Evolutionary conservation across 306 rosid genomes (phyloP).

Genomic region (Trichosanthes cucumerina): DNA sequence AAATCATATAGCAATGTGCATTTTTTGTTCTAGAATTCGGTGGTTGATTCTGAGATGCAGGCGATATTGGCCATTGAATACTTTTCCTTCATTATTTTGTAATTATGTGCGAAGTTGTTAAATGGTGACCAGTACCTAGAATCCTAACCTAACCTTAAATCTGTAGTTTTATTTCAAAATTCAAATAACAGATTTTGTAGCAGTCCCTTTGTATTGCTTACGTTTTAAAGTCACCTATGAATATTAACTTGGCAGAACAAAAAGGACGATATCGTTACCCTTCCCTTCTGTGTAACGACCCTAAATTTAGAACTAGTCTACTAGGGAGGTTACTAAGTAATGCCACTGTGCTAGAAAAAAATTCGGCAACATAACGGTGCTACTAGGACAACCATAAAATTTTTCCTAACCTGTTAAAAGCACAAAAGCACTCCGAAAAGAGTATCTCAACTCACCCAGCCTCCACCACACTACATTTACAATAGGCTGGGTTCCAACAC

Average conservation of each 20-base stretch:
- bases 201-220: not conserved
- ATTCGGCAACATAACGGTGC: too few relatives aligned
- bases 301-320: too few relatives aligned
- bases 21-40: not conserved
- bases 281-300: not conserved
- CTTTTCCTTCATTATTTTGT: not conserved
- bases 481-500: too few relatives aligned
- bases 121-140: not conserved
- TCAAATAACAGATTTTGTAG: not conserved
- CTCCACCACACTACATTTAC: too few relatives aligned
- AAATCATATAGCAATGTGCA: not conserved
- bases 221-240: not conserved
- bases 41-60: not conserved
- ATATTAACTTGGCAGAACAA: not conserved
- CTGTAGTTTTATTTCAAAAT: not conserved
- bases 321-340: too few relatives aligned
- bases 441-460: too few relatives aligned
- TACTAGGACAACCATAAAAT: too few relatives aligned
- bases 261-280: not conserved
- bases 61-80: not conserved
- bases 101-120: not conserved
- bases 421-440: too few relatives aligned
- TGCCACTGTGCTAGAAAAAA: too few relatives aligned
- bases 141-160: not conserved
- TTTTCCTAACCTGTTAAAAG: too few relatives aligned